Percentiles rank a stretch among this genome's conserved stretches.
phyloP scores from a whole-genome alignment of 2,329 filamentous ascomycete species.

The Colletotrichum abscissum region DNA sequence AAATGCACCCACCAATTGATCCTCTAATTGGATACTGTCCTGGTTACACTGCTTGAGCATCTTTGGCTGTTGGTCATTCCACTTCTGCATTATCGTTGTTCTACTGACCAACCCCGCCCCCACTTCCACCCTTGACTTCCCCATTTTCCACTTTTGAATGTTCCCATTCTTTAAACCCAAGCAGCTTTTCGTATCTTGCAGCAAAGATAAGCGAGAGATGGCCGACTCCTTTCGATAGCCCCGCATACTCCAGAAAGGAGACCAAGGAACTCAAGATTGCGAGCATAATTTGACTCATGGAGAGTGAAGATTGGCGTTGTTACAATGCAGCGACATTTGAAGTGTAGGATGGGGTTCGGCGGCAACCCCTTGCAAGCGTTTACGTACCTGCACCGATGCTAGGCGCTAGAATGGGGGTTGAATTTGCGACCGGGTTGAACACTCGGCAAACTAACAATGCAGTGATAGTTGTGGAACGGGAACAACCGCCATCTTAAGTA shows the following conservation, averaged over 20 bases:
- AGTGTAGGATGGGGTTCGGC: background rate
- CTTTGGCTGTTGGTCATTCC: too few species aligned
- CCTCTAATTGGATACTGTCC: background rate
- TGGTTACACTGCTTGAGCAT: background rate
- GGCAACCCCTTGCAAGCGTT: background rate
- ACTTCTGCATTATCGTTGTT: background rate
- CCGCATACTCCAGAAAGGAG: background rate
- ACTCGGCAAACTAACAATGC: background rate
- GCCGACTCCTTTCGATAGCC: background rate
- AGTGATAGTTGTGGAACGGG: background rate
- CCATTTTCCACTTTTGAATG: background rate
- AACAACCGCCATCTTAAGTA: background rate
- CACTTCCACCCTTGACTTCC: background rate
- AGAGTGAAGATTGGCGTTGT: background rate
- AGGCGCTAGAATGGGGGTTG: background rate
- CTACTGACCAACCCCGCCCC: background rate
- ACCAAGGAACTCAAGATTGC: background rate
- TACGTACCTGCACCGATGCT: background rate
- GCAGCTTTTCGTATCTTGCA: background rate
- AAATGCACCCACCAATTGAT: accelerated
- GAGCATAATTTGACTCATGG: background rate
- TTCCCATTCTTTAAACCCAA: background rate
- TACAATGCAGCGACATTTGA: background rate
- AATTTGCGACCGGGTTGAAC: background rate
- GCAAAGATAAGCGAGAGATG: background rate